Base-by-base conservation (phyloP, 228 moss, liverwort and hornwort species). In the Sphagnum fallax region DNA sequence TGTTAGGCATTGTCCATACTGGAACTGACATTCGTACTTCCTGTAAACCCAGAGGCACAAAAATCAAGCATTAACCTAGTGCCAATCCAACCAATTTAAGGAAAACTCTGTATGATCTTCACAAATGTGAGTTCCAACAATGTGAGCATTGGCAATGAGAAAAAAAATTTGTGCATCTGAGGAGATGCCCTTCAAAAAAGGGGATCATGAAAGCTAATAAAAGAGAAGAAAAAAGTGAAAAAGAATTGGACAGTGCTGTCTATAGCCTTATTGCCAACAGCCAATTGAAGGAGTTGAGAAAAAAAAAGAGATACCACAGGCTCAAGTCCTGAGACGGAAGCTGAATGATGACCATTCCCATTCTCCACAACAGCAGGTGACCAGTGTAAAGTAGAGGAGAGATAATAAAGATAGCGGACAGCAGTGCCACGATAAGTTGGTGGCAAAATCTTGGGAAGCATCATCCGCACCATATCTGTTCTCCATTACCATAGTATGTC, bases 361-460 rank as follows among this genome's bases (percentile, higher is more conserved):
- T 91, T 98, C 64, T 91, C 93, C 64, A 75, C 69, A 64, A 83
- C 71, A 62, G 79, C 69, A 55, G 75, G 77, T 48, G 90, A 81
- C 98, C 98, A 98, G 7, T 82, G 82, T 60, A 93, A 65, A 57
- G 80, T 85, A 32, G 87, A 73, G 61, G 89, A 82, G n/a, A 93
- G 78, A 72, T 92, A 98, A 72, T 91, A 94, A 55, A 92, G 63
- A 71, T 98, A 98, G 69, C 93, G 88, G 53, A 98, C 98, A 66
- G 94, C 94, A 77, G 89, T 92, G 5, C 98, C 98, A 62, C 86
- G 84, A 57, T 89, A 89, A 49, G 98, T 92, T 0, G 98, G 98
- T 47, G 94, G 98, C 61, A 98, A 77, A 15, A 98, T 88, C 70
- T 75, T 76, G 1, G 98, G 98, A 51, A 98, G 87, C 67, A 84